Percentiles rank a stretch among this genome's conserved stretches.
Evolutionary conservation across 305 asterid genomes (phyloP).

Genomic region (Galium porrigens): DNA sequence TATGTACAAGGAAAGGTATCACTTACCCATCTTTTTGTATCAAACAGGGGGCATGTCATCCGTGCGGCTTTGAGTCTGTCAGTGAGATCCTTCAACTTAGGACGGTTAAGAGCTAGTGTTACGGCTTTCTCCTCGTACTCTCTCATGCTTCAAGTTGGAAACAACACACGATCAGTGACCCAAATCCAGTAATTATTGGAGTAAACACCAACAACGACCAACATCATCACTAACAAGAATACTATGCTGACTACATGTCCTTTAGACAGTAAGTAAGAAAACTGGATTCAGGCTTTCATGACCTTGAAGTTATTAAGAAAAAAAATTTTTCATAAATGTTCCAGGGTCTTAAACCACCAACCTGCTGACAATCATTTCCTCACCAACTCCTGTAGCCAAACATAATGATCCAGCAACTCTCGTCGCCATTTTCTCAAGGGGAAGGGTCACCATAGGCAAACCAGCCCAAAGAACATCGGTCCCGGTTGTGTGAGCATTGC

Average conservation of each 20-base stretch:
- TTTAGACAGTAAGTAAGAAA: neutral
- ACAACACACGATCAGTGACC: conserved; percentile 13
- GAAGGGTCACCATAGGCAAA: conserved; percentile 83
- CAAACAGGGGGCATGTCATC: conserved; percentile 68
- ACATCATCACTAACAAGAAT: neutral
- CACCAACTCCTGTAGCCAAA: conserved; percentile 93
- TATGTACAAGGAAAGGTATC: neutral
- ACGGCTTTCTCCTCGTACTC: conserved; percentile 95
- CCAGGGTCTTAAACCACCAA: conserved; percentile 18
- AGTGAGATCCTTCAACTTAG: conserved; percentile 73
- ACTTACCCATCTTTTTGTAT: conserved; percentile 85
- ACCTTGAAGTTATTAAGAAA: neutral
- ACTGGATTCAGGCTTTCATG: neutral
- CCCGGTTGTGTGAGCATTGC: conserved; percentile 98
- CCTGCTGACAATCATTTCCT: conserved; percentile 90
- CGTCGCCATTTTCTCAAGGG: conserved; percentile 98
- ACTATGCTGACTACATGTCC: neutral
- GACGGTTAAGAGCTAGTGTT: conserved; percentile 51
- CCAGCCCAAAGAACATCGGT: conserved; percentile 99
- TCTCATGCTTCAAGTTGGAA: conserved; percentile 47
- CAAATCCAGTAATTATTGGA: neutral
- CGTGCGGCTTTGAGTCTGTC: conserved; percentile 69
- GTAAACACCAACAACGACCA: neutral
- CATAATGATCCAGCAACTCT: conserved; percentile 97
- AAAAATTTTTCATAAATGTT: neutral